Conservation (phyloP, 1,284 basidiomycete species). For the Ustilago sp. region DNA sequence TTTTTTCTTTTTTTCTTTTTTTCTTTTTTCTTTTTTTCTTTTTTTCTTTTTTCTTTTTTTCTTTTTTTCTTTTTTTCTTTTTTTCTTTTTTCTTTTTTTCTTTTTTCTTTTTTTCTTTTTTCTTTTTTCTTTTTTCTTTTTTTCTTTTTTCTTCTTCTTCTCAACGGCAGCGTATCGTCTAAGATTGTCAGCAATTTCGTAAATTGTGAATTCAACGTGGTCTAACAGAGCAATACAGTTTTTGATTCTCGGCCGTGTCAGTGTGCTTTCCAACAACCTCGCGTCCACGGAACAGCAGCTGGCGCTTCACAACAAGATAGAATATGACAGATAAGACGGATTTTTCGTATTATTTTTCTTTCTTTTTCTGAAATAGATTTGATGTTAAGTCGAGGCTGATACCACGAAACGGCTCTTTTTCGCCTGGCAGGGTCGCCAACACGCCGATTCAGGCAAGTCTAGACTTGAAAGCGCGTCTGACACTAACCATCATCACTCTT, state of each 20-base stretch:
- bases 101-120: background rate
- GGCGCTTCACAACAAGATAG: no score
- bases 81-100: no score
- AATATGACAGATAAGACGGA: no score
- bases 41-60: no score
- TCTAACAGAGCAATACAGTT: no score
- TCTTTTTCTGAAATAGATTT: no score
- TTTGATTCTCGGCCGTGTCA: no score
- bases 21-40: conserved; percentile 6
- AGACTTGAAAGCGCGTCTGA: background rate
- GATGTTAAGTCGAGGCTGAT: no score
- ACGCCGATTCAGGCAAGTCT: background rate
- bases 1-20: no score
- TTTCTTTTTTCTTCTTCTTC: conserved; percentile 8
- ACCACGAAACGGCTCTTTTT: background rate
- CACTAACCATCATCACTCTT: background rate
- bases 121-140: conserved; percentile 7
- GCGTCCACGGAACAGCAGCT: no score
- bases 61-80: background rate
- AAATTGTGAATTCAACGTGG: background rate
- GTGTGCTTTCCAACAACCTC: no score
- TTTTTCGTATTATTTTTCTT: no score
- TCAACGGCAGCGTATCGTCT: background rate
- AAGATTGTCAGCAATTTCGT: background rate
- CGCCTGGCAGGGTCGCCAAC: background rate